These are phyloP conservation scores for Bipolaris sorokiniana DNA, from an alignment of 2,329 filamentous ascomycete species.

Conservation along the genomic window DNA sequence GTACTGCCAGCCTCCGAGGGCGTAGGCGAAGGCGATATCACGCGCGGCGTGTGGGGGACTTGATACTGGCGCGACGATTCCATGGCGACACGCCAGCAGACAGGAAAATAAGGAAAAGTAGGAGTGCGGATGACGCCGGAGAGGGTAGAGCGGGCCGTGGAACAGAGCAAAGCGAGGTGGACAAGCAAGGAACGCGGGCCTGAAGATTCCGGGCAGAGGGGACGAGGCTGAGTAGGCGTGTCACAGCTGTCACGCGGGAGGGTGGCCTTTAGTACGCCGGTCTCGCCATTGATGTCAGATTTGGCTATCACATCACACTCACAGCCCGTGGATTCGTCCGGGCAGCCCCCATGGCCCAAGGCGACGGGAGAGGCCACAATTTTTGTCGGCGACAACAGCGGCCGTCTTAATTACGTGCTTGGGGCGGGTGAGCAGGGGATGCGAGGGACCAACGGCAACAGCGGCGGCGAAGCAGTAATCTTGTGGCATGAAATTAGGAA, in stretches of 20 bases:
- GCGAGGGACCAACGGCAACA: constrained; percentile 16
- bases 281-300: constrained; percentile 29
- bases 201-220: constrained; percentile 14
- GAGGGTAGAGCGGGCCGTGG: constrained; percentile 50
- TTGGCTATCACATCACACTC: constrained; percentile 23
- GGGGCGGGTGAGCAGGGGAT: constrained; percentile 12
- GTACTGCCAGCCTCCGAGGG: constrained; percentile 55
- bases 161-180: constrained; percentile 35
- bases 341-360: constrained; percentile 41
- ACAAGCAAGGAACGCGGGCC: constrained; percentile 28
- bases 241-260: constrained; percentile 24
- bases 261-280: constrained; percentile 17
- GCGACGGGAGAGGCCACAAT: constrained; percentile 44
- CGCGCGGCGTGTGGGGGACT: constrained; percentile 79
- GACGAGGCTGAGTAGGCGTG: constrained; percentile 26
- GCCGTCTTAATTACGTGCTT: constrained; percentile 25
- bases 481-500: constrained; percentile 20
- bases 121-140: constrained; percentile 64
- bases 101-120: constrained; percentile 64
- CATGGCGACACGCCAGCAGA: constrained; percentile 49
- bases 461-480: constrained; percentile 19
- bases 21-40: constrained; percentile 83
- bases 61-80: constrained; percentile 59
- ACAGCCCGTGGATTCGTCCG: constrained; percentile 43
- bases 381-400: constrained; percentile 31